These are phyloP conservation scores for Akanthomyces dipterigenus DNA, from an alignment of 2,329 filamentous ascomycete species.

Conservation along the genomic window DNA sequence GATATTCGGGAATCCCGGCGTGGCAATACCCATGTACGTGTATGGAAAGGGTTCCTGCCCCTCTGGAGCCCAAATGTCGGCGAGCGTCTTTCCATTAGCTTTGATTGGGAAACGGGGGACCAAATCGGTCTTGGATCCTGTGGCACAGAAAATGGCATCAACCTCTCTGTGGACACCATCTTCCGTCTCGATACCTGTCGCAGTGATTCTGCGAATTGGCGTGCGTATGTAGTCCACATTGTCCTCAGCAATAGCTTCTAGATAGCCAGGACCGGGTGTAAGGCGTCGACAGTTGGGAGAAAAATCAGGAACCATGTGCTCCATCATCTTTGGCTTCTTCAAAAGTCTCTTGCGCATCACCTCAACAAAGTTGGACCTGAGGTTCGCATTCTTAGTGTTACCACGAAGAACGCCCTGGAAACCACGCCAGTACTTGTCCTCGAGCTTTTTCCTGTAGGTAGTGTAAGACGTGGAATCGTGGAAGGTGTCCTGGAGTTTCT, in stretches of 20 bases:
- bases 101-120: conserved; percentile 55
- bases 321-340: conserved; percentile 48
- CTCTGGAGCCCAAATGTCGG: conserved; percentile 48
- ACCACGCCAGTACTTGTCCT: conserved; percentile 55
- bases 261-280: conserved; percentile 60
- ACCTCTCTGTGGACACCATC: conserved; percentile 52
- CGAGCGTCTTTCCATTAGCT: conserved; percentile 46
- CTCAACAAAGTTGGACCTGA: conserved; percentile 40
- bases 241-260: conserved; percentile 54
- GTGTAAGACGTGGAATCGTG: conserved; percentile 55
- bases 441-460: conserved; percentile 48
- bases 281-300: conserved; percentile 57
- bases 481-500: conserved; percentile 53
- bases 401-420: conserved; percentile 49
- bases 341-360: conserved; percentile 45
- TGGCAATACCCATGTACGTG: conserved; percentile 58
- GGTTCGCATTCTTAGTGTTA: conserved; percentile 40
- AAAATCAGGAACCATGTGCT: conserved; percentile 54
- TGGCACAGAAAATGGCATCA: conserved; percentile 62
- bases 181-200: conserved; percentile 51
- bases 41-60: conserved; percentile 56
- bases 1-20: conserved; percentile 61
- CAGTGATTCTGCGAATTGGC: conserved; percentile 51
- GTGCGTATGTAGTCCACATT: conserved; percentile 57
- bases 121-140: conserved; percentile 56